Percentiles rank a stretch among this genome's conserved stretches.
Conservation (phyloP, 2,329 filamentous ascomycete genomes). For the Cercospora sojina region DNA sequence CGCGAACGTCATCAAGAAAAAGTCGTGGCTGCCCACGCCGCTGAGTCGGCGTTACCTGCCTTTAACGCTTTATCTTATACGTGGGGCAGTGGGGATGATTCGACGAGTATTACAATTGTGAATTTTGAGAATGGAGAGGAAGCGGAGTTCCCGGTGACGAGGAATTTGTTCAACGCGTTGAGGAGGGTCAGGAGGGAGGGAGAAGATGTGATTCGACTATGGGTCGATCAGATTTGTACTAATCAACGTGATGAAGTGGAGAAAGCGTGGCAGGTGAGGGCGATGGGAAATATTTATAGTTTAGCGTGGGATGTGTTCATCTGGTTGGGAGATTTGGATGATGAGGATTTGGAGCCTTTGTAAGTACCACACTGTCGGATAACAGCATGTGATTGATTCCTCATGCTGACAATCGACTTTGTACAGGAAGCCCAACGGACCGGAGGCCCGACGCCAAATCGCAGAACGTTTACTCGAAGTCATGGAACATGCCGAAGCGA, state of each 20-base stretch:
- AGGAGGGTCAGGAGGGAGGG: neutral
- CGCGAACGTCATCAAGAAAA: neutral
- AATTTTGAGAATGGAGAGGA: neutral
- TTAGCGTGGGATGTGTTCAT: constrained; percentile 6
- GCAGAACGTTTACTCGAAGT: neutral
- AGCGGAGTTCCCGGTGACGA: neutral
- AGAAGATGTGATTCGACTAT: neutral
- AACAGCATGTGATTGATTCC: no score
- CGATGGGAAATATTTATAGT: constrained; percentile 3
- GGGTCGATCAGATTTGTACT: constrained; percentile 7
- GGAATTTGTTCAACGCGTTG: neutral
- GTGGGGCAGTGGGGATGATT: constrained; percentile 1
- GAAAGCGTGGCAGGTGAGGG: neutral
- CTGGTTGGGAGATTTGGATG: constrained; percentile 8
- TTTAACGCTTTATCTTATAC: constrained; percentile 6
- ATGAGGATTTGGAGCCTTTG: constrained; percentile 1
- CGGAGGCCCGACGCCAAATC: neutral
- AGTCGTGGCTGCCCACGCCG: neutral
- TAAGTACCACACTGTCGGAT: no score
- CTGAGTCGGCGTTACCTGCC: neutral
- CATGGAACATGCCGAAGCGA: neutral
- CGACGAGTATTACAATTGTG: neutral
- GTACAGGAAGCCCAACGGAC: neutral
- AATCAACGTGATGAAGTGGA: constrained; percentile 1
- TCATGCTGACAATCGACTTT: neutral